Base-by-base conservation (phyloP, 345 rosid genomes). In the Aquilaria yunnanensis region DNA sequence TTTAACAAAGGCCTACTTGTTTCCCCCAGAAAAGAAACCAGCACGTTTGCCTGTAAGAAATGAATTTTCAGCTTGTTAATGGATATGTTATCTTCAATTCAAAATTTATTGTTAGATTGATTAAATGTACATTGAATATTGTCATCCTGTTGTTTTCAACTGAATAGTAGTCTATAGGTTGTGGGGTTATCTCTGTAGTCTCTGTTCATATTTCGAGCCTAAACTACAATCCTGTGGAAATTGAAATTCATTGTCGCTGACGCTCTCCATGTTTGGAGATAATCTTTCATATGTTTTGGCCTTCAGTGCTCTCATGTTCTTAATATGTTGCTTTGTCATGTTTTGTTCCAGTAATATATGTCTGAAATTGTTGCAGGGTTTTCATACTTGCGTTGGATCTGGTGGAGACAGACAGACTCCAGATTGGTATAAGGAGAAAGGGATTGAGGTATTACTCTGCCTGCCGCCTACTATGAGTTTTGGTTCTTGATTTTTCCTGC, bases 301-400 rank as follows among this genome's bases (percentile, higher is more conserved):
- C 43, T 37, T 37, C 32, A 7, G 14, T 13, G 6, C 12, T 48
- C 13, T 49, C 5, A 51, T 59, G 14, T 31, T 62, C 65, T 49
- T 56, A 32, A 56, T 46, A 54, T 62, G 58, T 60, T 37, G 47
- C 4, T 51, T 57, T 56, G 11, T 9, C 29, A 37, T 56, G 69
- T 41, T 49, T 65, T 54, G 14, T 54, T 67, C 43, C 5, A 1
- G 43, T 37, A 37, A 13, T 53, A 57, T 12, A 62, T 33, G 51
- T 47, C 62, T 63, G 60, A 58, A 65, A 62, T 57, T 54, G 47
- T 56, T 52, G 48, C 71, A 93, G 95, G 95, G 98, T 14, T 93
- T 93, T 78, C 98, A 93, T 73, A 93, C 98, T 56, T 88, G 98
- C 75, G 97, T 93, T 77, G 97, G 98, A 66, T 83, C 94, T 64